A percentile compares a stretch with the other conserved stretches of the same genome.
These are phyloP conservation scores for Capsicum rhomboideum DNA, from an alignment of 257 asterid species.

Conservation along the genomic window DNA sequence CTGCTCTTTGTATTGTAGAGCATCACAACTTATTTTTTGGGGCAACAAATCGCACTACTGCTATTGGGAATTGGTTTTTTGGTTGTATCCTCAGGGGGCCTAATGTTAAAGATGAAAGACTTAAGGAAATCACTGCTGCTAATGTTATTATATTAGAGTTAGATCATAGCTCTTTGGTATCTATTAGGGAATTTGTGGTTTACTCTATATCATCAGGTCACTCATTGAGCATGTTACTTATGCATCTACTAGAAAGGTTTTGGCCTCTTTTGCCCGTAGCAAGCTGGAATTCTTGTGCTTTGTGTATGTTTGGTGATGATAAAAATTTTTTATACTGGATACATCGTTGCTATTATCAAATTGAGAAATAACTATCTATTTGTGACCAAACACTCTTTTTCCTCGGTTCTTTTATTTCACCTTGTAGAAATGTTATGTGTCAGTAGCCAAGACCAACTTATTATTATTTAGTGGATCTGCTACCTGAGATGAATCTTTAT, in stretches of 20 bases:
- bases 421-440: slow-evolving; percentile 47
- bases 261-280: slow-evolving; percentile 44
- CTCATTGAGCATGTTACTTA: too few relatives aligned
- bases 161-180: too few relatives aligned
- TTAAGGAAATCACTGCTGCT: too few relatives aligned
- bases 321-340: slow-evolving; percentile 65
- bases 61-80: too few relatives aligned
- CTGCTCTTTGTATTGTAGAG: too few relatives aligned
- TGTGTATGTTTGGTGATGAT: slow-evolving; percentile 56
- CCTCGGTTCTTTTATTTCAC: slow-evolving; percentile 12
- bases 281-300: slow-evolving; percentile 59
- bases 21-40: too few relatives aligned
- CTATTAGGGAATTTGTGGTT: too few relatives aligned
- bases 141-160: too few relatives aligned
- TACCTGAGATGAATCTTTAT: slow-evolving; percentile 15
- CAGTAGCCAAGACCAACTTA: slow-evolving; percentile 41
- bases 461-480: slow-evolving; percentile 41
- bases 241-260: slow-evolving; percentile 49
- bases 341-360: slow-evolving; percentile 65
- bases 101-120: too few relatives aligned
- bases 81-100: too few relatives aligned
- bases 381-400: slow-evolving; percentile 29
- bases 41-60: too few relatives aligned
- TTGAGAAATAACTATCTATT: slow-evolving; percentile 15
- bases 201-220: too few relatives aligned